phyloP scores from a whole-genome alignment of 306 rosid genomes.

The Luffa acutangula region DNA sequence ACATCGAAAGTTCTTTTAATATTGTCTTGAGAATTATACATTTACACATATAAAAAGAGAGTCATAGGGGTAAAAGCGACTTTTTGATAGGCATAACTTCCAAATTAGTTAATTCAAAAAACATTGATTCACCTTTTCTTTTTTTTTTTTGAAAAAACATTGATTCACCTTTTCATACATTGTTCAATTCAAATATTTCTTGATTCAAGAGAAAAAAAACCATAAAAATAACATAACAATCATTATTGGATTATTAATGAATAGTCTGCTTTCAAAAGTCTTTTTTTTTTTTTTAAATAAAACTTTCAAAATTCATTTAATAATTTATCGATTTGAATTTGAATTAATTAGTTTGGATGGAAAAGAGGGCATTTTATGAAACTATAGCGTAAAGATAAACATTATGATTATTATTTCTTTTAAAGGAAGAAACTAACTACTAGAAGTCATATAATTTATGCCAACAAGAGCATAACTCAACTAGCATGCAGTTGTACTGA shows the following conservation, averaged over 20 bases:
- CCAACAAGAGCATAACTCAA: no score
- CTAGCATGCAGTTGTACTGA: no score
- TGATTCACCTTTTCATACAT: neutral
- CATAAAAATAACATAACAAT: neutral
- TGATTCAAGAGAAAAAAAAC: neutral
- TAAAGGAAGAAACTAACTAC: neutral
- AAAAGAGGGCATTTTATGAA: neutral
- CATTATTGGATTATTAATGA: neutral
- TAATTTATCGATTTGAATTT: neutral
- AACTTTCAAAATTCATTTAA: no score
- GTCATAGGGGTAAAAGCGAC: neutral
- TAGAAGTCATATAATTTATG: no score
- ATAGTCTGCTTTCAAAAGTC: neutral
- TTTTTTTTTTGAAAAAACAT: no score
- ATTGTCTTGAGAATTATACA: neutral
- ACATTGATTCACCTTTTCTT: neutral
- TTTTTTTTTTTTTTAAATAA: no score
- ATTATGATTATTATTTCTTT: neutral
- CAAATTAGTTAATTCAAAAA: neutral
- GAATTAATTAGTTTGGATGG: neutral
- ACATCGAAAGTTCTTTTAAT: neutral
- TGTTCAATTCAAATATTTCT: neutral
- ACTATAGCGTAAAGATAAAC: neutral
- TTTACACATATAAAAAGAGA: neutral
- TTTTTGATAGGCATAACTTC: neutral